Base-by-base conservation (phyloP, 2,329 filamentous ascomycete genomes). In the Aspergillus caelatus region DNA sequence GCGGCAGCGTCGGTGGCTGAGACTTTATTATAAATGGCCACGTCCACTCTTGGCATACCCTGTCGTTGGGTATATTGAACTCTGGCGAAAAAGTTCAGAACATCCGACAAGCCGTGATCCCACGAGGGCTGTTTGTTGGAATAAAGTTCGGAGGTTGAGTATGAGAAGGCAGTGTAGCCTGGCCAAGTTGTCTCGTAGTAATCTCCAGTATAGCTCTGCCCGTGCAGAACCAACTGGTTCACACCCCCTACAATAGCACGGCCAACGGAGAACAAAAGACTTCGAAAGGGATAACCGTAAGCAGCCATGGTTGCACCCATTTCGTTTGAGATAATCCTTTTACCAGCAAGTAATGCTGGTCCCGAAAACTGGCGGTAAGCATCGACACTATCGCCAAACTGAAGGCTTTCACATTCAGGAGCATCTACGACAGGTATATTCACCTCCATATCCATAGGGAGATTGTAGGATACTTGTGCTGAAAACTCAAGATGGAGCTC, bases 161-260 rank as follows among this genome's bases (percentile, higher is more conserved):
- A 84, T 5, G 57, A 62, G 57, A 84, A 84, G 0, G 81, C 73
- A 0, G 78, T 79, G 60, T 78, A 82, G 0, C 79, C 80, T 2
- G 82, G 82, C 81, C 83, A 84, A 0, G 80, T 83, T 1, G 81
- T 84, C 50, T 79, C 77, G 0, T 70, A 68, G 61, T 83, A 84
- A 4, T 77, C 67, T 1, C 77, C 78, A 1, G 75, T 76, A 58
- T 80, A 83, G 0, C 80, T 70, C 56, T 73, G 73, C 0, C 81
- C 82, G 60, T 85, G 83, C 14, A 84, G 68, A 5, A 84, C 78
- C 43, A 80, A 68, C 57, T 79, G 75, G 53, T 81, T 84, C 32
- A 84, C 72, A 3, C 77, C 78, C 9, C 76, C 81, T 0, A 76
- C 78, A 28, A 79, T 70, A 0, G 78, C 77, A 8, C 75, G 70